These are phyloP conservation scores for Cutaneotrichosporon sp. DNA, from an alignment of 1,284 basidiomycete species.

Conservation along the genomic window DNA sequence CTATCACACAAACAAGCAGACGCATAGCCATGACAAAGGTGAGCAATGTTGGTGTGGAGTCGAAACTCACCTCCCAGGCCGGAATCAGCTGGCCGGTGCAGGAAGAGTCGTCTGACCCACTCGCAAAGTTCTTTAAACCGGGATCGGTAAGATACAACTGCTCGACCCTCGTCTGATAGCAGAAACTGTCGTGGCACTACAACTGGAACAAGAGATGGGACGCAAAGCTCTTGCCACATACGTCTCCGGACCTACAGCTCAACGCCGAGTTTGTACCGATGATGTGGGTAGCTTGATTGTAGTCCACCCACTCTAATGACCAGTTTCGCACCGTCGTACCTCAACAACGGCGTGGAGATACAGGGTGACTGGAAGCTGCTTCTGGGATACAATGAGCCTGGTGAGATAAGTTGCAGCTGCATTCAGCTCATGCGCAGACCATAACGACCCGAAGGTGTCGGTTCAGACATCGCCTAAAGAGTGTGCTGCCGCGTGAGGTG, in stretches of 20 bases:
- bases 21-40: no score
- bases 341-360: constrained; percentile 29
- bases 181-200: constrained; percentile 40
- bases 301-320: background rate
- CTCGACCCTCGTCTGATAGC: background rate
- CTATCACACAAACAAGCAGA: no score
- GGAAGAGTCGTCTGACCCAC: constrained; percentile 36
- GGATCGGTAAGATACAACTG: constrained; percentile 27
- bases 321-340: constrained; percentile 37
- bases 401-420: constrained; percentile 22
- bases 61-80: constrained; percentile 16
- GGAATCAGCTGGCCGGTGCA: constrained; percentile 43
- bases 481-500: constrained; percentile 27
- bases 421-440: constrained; percentile 25
- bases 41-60: background rate
- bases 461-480: constrained; percentile 17
- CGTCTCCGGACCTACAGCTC: constrained; percentile 26
- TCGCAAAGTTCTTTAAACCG: constrained; percentile 37
- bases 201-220: constrained; percentile 47
- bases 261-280: constrained; percentile 43
- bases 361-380: constrained; percentile 29
- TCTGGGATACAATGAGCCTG: constrained; percentile 44
- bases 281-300: constrained; percentile 29
- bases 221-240: constrained; percentile 25
- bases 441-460: constrained; percentile 29